These are phyloP conservation scores for Herpetospermum pedunculosum DNA, from an alignment of 306 rosid genomes.

Conservation along the genomic window DNA sequence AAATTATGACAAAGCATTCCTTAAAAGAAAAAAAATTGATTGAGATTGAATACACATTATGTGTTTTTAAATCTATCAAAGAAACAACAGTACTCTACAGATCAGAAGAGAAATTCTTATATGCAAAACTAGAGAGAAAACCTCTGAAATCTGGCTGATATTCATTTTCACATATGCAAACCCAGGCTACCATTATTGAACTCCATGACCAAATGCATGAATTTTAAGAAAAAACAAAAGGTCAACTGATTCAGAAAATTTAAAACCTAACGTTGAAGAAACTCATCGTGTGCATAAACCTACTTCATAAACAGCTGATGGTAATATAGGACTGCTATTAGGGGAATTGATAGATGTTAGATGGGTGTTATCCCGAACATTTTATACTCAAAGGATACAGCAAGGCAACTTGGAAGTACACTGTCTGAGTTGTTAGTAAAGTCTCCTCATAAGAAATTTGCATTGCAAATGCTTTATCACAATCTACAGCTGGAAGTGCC, in stretches of 20 bases:
- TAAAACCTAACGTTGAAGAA: neutral
- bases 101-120: neutral
- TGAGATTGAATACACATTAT: neutral
- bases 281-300: neutral
- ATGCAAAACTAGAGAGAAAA: neutral
- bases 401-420: conserved; percentile 95
- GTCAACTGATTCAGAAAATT: neutral
- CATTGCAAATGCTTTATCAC: conserved; percentile 97
- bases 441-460: conserved; percentile 93
- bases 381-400: conserved; percentile 69
- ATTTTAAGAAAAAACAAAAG: neutral
- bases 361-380: neutral
- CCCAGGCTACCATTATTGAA: neutral
- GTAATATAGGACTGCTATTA: neutral
- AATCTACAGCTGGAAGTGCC: conserved; percentile 98
- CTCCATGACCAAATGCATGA: neutral
- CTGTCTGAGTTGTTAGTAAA: conserved; percentile 75
- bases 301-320: neutral
- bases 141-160: neutral
- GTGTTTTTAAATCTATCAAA: neutral
- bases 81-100: neutral
- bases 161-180: neutral
- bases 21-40: neutral
- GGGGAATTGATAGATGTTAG: neutral
- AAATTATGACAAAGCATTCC: neutral